Evolutionary conservation across 2,329 filamentous ascomycete genomes (phyloP).

Genomic region (Alternaria ethzedia): DNA sequence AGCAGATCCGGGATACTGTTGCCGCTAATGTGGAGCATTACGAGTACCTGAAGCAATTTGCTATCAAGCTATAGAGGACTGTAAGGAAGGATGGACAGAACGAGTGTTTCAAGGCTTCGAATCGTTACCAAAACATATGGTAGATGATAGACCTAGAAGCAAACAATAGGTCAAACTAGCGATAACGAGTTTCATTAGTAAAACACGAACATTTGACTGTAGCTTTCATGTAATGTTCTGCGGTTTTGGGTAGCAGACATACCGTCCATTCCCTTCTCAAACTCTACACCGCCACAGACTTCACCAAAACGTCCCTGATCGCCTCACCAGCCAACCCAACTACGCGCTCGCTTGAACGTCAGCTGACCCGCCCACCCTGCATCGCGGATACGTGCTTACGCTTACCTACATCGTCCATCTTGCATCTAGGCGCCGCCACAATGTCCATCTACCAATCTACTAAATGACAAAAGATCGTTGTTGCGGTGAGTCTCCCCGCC

Average conservation of each 20-base stretch:
- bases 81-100: not conserved
- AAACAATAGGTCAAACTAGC: not conserved
- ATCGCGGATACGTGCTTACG: not conserved
- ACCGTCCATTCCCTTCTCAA: too few relatives aligned
- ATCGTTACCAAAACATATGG: not conserved
- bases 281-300: too few relatives aligned
- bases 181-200: not conserved
- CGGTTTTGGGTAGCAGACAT: too few relatives aligned
- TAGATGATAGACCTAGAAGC: not conserved
- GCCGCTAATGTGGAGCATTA: conserved; percentile 76
- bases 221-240: too few relatives aligned
- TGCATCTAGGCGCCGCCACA: not conserved
- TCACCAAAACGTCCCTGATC: not conserved
- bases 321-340: not conserved
- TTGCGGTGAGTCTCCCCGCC: not conserved
- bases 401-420: not conserved
- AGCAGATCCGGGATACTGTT: conserved; percentile 73
- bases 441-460: not conserved
- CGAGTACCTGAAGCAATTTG: conserved; percentile 82
- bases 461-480: not conserved
- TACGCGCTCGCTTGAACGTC: not conserved
- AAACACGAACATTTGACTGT: not conserved
- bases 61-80: conserved; percentile 57
- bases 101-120: not conserved
- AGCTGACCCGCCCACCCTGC: not conserved